phyloP scores from a whole-genome alignment of 176 grass and related monocot species.

The Chloris gayana region DNA sequence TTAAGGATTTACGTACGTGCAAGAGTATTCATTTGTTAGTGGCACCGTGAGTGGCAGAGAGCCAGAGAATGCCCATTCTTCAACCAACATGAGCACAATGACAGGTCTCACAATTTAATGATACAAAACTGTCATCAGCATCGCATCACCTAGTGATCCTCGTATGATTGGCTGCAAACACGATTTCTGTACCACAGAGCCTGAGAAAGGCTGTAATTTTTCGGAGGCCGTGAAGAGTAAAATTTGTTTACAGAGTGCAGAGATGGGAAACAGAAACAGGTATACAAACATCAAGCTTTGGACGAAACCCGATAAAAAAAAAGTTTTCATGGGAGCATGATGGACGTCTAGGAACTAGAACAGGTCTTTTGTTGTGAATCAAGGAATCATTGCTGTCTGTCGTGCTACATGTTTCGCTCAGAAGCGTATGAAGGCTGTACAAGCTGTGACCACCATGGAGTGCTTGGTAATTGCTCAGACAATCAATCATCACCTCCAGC shows the following conservation, averaged over 20 bases:
- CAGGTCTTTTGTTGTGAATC: conserved; percentile 26
- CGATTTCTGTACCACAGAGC: neutral
- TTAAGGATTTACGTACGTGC: neutral
- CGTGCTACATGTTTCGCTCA: conserved; percentile 33
- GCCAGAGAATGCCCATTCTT: conserved; percentile 14
- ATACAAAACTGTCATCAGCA: neutral
- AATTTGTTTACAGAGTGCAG: neutral
- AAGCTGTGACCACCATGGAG: conserved; percentile 20
- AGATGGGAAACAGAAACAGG: neutral
- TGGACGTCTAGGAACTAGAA: neutral
- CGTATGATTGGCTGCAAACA: neutral
- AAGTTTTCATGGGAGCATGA: conserved; percentile 34
- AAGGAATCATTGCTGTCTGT: conserved; percentile 37
- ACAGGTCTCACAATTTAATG: conserved; percentile 30
- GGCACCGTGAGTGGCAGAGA: neutral
- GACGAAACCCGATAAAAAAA: neutral
- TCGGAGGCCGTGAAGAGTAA: neutral
- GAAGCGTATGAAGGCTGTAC: conserved; percentile 22
- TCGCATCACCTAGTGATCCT: neutral
- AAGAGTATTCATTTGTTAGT: conserved; percentile 23
- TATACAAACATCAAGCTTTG: neutral
- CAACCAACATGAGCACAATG: neutral
- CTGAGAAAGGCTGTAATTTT: neutral
- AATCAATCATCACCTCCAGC: conserved; percentile 19
- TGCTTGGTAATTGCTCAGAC: conserved; percentile 31